Percentiles rank a stretch among this genome's conserved stretches.
phyloP scores from a whole-genome alignment of 1,284 basidiomycete species.

The Trichosporon sp. region DNA sequence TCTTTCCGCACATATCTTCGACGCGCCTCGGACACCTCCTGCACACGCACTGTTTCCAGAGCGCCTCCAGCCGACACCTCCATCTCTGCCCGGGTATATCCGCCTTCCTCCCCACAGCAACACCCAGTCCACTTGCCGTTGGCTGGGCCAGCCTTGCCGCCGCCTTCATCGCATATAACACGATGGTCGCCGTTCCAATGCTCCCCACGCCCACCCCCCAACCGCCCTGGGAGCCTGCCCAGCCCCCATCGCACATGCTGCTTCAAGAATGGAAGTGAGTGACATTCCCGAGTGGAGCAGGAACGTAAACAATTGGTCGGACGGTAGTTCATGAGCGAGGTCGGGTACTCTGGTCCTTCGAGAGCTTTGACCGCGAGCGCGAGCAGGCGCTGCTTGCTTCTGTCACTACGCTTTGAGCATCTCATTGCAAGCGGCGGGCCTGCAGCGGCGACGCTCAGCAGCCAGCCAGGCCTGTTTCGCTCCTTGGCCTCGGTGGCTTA shows the following conservation, averaged over 20 bases:
- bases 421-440: neutral
- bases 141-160: neutral
- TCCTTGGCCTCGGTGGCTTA: neutral
- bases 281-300: neutral
- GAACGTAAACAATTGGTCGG: neutral
- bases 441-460: neutral
- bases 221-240: constrained; percentile 15
- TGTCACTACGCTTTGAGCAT: neutral
- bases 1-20: neutral
- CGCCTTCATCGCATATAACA: neutral
- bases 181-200: constrained; percentile 6
- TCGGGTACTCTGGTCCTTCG: neutral
- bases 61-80: neutral
- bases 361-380: neutral
- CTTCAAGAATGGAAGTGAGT: constrained; percentile 24
- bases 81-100: neutral
- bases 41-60: neutral
- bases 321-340: neutral
- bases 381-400: neutral
- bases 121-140: neutral
- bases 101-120: neutral
- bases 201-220: neutral
- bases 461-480: neutral
- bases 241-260: constrained; percentile 17
- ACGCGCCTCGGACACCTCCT: neutral